Evolutionary conservation across 169 alveolate species (phyloP).

Genomic region (Cryptosporidium muris): DNA sequence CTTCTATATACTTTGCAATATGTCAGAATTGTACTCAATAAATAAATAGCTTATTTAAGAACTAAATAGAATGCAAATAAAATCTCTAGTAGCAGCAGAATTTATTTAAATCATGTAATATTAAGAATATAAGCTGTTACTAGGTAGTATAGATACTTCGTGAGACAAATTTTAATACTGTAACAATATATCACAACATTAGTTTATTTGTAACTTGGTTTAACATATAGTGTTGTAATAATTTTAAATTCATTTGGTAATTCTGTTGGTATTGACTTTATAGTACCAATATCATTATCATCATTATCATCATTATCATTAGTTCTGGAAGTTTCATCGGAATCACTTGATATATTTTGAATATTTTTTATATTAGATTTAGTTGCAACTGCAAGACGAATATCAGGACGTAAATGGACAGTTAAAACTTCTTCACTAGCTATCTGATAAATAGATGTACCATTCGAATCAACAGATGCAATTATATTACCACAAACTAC

Average conservation of each 20-base stretch:
- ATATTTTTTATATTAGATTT: neutral
- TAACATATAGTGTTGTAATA: constrained; percentile 40
- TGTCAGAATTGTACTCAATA: no score
- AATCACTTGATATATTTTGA: no score
- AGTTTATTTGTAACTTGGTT: constrained; percentile 5
- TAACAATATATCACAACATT: no score
- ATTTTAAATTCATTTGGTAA: constrained; percentile 29
- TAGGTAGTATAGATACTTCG: no score
- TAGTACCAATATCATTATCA: neutral
- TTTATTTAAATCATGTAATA: no score
- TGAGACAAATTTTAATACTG: no score
- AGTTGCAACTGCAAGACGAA: constrained; percentile 63
- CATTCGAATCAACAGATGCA: constrained; percentile 32
- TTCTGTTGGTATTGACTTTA: no score
- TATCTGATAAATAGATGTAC: constrained; percentile 54
- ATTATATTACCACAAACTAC: constrained; percentile 36
- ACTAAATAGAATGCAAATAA: no score
- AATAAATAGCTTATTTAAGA: no score
- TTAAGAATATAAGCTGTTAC: no score
- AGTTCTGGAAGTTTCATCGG: constrained; percentile 37
- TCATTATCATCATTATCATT: constrained; percentile 1
- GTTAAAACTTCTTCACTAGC: constrained; percentile 26
- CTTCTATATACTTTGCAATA: no score
- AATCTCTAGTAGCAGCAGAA: no score
- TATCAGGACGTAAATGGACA: constrained; percentile 50